Evolutionary conservation across 208 protist genomes (phyloP).

Genomic region (Naegleria lovaniensis): DNA sequence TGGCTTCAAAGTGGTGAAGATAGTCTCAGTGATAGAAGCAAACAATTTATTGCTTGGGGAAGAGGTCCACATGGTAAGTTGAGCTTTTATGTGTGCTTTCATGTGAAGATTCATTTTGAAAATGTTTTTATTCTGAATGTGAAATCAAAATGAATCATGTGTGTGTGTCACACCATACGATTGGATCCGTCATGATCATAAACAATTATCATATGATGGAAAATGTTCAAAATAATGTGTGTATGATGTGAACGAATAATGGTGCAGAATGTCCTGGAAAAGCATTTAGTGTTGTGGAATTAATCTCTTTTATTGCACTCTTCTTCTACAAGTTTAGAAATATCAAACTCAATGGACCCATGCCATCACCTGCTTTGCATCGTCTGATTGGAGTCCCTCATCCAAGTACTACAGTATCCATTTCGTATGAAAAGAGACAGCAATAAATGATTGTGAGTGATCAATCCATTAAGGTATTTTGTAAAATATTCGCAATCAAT

Average conservation of each 20-base stretch:
- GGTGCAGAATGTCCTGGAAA: neutral
- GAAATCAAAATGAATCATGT: too few relatives aligned
- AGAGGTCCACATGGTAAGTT: neutral
- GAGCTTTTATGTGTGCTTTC: too few relatives aligned
- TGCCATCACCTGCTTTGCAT: neutral
- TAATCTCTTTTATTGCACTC: neutral
- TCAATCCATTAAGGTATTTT: too few relatives aligned
- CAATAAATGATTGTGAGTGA: neutral
- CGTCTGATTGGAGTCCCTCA: conserved; percentile 9
- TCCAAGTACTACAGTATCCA: neutral
- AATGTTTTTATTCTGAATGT: too few relatives aligned
- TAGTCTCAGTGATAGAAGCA: neutral
- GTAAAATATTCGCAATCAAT: too few relatives aligned
- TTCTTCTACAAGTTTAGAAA: conserved; percentile 18
- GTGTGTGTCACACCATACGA: too few relatives aligned
- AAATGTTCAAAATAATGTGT: too few relatives aligned
- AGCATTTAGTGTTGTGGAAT: neutral
- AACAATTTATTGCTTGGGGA: neutral
- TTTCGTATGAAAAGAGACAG: neutral
- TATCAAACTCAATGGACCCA: neutral
- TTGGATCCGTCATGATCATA: too few relatives aligned
- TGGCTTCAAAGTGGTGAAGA: neutral
- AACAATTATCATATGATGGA: too few relatives aligned
- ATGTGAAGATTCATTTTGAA: too few relatives aligned
- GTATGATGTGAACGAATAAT: too few relatives aligned